phyloP scores from a whole-genome alignment of 1,284 basidiomycete species.

The Ganoderma lucidum region DNA sequence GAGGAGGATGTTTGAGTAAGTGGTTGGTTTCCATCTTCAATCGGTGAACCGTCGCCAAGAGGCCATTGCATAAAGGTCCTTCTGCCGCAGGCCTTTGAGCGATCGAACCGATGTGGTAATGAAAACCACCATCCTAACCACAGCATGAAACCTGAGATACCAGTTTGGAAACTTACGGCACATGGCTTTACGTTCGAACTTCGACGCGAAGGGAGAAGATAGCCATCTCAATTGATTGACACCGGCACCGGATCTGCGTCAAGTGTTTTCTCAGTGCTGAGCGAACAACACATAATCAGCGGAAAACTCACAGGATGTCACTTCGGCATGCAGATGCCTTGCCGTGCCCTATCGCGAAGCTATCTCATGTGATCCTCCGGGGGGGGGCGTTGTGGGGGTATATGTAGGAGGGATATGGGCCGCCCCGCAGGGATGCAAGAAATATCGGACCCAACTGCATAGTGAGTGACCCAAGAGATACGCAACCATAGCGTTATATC shows the following conservation, averaged over 20 bases:
- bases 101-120: too few species aligned
- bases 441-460: not conserved
- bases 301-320: not conserved
- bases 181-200: not conserved
- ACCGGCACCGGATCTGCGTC: not conserved
- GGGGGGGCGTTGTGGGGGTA: not conserved
- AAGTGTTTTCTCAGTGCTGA: not conserved
- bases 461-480: not conserved
- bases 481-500: not conserved
- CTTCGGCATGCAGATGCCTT: not conserved
- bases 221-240: not conserved
- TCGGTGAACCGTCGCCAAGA: not conserved
- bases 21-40: not conserved
- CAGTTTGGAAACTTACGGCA: not conserved
- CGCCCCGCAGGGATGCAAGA: not conserved
- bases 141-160: not conserved
- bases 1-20: not conserved
- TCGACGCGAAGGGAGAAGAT: not conserved
- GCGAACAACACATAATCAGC: not conserved
- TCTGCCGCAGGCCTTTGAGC: too few species aligned
- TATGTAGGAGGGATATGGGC: not conserved
- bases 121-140: not conserved
- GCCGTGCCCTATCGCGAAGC: not conserved
- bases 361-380: not conserved
- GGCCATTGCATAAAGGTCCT: not conserved